phyloP scores from a whole-genome alignment of 306 rosid species.

The Herpetospermum pedunculosum region DNA sequence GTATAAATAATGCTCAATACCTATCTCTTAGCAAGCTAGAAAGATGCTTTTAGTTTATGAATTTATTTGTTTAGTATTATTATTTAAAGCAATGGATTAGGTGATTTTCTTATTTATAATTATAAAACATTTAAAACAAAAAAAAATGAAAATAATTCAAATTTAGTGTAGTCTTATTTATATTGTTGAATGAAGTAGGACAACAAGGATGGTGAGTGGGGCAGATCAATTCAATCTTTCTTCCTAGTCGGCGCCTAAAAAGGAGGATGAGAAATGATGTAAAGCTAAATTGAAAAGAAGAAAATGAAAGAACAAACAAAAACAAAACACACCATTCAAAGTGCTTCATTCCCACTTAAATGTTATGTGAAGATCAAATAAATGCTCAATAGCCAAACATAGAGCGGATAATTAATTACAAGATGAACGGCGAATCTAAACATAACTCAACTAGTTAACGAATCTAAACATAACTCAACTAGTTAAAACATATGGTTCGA shows the following conservation, averaged over 20 bases:
- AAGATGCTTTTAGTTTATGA: background rate
- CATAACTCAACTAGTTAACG: too few species aligned
- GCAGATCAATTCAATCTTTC: background rate
- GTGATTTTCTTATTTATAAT: background rate
- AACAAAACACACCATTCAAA: background rate
- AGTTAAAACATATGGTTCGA: too few species aligned
- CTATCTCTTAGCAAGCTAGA: background rate
- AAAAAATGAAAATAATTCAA: background rate
- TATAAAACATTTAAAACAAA: background rate
- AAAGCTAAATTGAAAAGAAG: background rate
- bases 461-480: too few species aligned
- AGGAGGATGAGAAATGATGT: conserved; percentile 6
- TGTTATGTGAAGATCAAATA: background rate
- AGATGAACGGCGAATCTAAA: too few species aligned
- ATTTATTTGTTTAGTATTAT: background rate
- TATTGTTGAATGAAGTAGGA: background rate
- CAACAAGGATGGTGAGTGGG: conserved; percentile 1
- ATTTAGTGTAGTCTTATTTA: background rate
- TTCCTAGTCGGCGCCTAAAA: conserved; percentile 7
- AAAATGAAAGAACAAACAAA: background rate
- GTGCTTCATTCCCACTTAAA: background rate
- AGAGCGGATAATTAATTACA: background rate
- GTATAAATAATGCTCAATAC: background rate
- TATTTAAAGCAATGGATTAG: background rate
- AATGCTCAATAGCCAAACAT: too few species aligned